These are phyloP conservation scores for Alternaria novae-zelandiae DNA, from an alignment of 2,329 filamentous ascomycete species.

Conservation along the genomic window DNA sequence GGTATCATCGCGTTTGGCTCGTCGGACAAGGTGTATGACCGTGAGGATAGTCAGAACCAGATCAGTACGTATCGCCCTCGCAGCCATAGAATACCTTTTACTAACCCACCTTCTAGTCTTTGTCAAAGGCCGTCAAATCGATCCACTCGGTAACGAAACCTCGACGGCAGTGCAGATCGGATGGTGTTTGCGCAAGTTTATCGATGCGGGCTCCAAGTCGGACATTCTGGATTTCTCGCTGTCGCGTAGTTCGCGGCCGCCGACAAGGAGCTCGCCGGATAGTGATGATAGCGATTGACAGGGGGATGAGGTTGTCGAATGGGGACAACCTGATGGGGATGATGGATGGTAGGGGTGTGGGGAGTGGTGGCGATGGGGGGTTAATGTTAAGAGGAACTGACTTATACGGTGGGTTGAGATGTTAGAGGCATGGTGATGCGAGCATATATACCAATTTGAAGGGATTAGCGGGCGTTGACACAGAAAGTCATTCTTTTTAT, in stretches of 20 bases:
- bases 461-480: neutral
- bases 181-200: slow-evolving; percentile 54
- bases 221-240: slow-evolving; percentile 56
- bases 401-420: neutral
- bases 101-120: slow-evolving; percentile 36
- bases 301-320: neutral
- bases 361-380: neutral
- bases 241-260: slow-evolving; percentile 43
- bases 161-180: slow-evolving; percentile 53
- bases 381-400: neutral
- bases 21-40: slow-evolving; percentile 56
- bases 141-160: slow-evolving; percentile 51
- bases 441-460: neutral
- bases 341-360: neutral
- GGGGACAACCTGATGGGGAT: neutral
- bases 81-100: neutral
- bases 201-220: slow-evolving; percentile 52
- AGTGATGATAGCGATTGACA: slow-evolving; percentile 45
- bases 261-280: slow-evolving; percentile 41
- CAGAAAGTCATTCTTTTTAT: neutral
- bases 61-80: slow-evolving; percentile 32
- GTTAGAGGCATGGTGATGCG: neutral
- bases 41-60: slow-evolving; percentile 55
- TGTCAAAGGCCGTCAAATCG: slow-evolving; percentile 51
- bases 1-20: slow-evolving; percentile 56